These are phyloP conservation scores for Basipetospora chlamydospora DNA, from an alignment of 2,329 filamentous ascomycete genomes.

Conservation along the genomic window DNA sequence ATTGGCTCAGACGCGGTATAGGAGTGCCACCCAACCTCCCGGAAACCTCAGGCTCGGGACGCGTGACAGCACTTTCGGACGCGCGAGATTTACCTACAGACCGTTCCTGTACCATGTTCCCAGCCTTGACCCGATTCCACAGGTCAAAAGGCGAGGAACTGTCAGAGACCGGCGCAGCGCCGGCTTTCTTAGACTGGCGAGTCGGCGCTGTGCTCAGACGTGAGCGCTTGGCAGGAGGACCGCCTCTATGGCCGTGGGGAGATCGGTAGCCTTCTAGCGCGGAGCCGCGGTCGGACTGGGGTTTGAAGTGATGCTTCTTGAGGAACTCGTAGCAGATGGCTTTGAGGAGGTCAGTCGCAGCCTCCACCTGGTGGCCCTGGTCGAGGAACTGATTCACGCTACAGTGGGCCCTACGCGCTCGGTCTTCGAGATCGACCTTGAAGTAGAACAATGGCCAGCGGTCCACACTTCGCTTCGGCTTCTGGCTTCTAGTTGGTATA, in stretches of 20 bases:
- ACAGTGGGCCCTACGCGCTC: slow-evolving; percentile 12
- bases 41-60: too few species aligned
- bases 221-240: too few species aligned
- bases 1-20: slow-evolving; percentile 5
- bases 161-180: not conserved
- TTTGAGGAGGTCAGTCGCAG: slow-evolving; percentile 42
- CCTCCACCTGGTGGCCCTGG: slow-evolving; percentile 25
- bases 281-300: slow-evolving; percentile 16
- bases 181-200: not conserved
- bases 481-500: slow-evolving; percentile 28
- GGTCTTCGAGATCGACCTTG: slow-evolving; percentile 34
- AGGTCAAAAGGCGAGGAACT: slow-evolving; percentile 18
- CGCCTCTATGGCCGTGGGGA: too few species aligned
- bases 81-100: too few species aligned
- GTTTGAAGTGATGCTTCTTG: slow-evolving; percentile 53
- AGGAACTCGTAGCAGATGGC: slow-evolving; percentile 63
- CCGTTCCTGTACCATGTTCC: not conserved
- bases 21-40: too few species aligned
- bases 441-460: slow-evolving; percentile 83
- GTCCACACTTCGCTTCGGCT: slow-evolving; percentile 53
- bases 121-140: slow-evolving; percentile 20
- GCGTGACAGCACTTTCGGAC: too few species aligned
- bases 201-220: slow-evolving; percentile 1
- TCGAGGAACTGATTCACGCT: slow-evolving; percentile 24
- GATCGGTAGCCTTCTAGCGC: too few species aligned